phyloP scores from a whole-genome alignment of 768 basidiomycete species.

The Pleurotus pulmonarius region DNA sequence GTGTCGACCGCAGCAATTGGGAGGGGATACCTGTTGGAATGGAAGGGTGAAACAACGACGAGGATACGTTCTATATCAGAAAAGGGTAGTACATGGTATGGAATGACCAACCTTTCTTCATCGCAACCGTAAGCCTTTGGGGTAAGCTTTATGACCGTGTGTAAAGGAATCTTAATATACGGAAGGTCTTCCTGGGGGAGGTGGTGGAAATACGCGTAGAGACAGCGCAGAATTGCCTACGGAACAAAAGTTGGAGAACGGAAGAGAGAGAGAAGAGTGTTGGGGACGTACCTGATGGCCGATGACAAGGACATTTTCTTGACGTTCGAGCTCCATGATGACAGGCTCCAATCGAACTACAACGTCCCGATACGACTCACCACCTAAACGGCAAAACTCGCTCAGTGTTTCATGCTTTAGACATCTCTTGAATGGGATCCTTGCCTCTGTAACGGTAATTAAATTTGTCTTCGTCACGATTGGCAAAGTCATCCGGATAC shows the following conservation, averaged over 20 bases:
- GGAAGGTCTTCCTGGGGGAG: slow-evolving; percentile 90
- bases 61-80: no score
- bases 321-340: slow-evolving; percentile 98
- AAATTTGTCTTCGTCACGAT: slow-evolving; percentile 98
- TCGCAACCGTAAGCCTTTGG: slow-evolving; percentile 99
- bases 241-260: neutral
- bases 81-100: no score
- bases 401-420: no score
- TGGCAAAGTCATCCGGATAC: slow-evolving; percentile 98
- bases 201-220: slow-evolving; percentile 97
- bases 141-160: slow-evolving; percentile 97
- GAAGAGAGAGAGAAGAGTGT: neutral
- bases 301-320: slow-evolving; percentile 95
- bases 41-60: neutral
- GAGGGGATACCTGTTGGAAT: slow-evolving; percentile 63
- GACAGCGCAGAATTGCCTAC: slow-evolving; percentile 74
- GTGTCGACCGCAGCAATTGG: slow-evolving; percentile 95
- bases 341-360: slow-evolving; percentile 94
- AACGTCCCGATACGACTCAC: slow-evolving; percentile 98
- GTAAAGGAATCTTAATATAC: slow-evolving; percentile 95
- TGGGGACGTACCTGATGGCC: slow-evolving; percentile 73
- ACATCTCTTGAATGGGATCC: no score
- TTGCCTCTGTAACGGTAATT: slow-evolving; percentile 92
- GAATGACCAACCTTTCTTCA: slow-evolving; percentile 70
- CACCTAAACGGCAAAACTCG: slow-evolving; percentile 22